Evolutionary conservation across 108 stramenopile species (phyloP).

Genomic region (Mayamaea pseudoterrestris): DNA sequence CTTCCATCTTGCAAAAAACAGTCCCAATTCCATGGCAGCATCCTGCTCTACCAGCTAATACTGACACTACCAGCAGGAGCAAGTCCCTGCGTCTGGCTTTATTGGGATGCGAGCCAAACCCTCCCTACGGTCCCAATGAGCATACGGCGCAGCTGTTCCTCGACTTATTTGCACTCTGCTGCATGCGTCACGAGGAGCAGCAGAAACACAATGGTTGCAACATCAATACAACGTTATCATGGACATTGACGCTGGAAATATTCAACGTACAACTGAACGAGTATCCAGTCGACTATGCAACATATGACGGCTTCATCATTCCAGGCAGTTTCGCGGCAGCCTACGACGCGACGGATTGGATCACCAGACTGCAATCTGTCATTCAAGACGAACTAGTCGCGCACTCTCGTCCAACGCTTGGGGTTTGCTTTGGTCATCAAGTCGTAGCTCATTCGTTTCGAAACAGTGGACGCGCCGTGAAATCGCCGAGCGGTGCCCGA

Average conservation of each 20-base stretch:
- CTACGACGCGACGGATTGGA: conserved; percentile 55
- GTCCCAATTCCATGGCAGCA: no score
- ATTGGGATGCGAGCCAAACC: conserved; percentile 58
- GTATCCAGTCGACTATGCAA: conserved; percentile 49
- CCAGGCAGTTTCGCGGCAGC: conserved; percentile 69
- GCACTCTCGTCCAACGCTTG: conserved; percentile 37
- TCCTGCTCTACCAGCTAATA: no score
- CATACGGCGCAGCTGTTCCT: conserved; percentile 60
- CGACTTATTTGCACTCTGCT: conserved; percentile 37
- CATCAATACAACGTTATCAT: conserved; percentile 8
- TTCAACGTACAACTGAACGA: conserved; percentile 32
- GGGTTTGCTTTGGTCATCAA: conserved; percentile 80
- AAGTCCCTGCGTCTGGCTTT: conserved; percentile 20
- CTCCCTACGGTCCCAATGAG: conserved; percentile 57
- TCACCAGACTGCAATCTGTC: conserved; percentile 25
- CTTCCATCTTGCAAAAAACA: no score
- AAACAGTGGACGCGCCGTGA: conserved; percentile 6
- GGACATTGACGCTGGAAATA: conserved; percentile 24
- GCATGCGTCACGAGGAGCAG: no score
- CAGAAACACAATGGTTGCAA: not conserved
- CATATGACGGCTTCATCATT: conserved; percentile 50
- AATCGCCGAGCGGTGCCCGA: conserved; percentile 21
- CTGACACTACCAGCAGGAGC: no score
- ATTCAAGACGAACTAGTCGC: conserved; percentile 47
- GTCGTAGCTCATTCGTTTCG: conserved; percentile 59